Evolutionary conservation across 23 red algal species (phyloP).

Genomic region (Pyropia yezoensis): DNA sequence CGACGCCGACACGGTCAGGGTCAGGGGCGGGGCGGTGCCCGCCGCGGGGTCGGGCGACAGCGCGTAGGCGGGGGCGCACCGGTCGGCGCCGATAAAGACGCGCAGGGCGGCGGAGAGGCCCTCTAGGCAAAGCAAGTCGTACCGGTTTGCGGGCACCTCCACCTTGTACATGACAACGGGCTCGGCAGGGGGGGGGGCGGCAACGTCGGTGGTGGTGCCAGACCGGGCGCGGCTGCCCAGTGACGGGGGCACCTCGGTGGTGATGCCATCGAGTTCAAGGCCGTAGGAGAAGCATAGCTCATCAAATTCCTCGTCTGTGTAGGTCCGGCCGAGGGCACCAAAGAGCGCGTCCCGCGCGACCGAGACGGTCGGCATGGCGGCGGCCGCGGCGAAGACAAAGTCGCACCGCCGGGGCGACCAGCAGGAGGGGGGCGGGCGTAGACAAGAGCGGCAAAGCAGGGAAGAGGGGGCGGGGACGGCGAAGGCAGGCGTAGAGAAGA

Average conservation of each 20-base stretch:
- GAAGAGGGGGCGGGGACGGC: no score
- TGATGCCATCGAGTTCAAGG: constrained; percentile 85
- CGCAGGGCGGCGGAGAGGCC: constrained; percentile 80
- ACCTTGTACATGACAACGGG: constrained; percentile 65
- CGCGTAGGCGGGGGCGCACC: constrained; percentile 19
- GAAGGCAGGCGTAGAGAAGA: no score
- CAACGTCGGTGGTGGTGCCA: constrained; percentile 7
- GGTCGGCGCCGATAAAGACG: constrained; percentile 66
- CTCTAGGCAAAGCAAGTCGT: constrained; percentile 87
- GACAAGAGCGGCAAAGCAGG: no score
- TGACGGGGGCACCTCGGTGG: constrained; percentile 29
- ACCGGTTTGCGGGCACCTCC: constrained; percentile 96
- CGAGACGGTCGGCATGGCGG: constrained; percentile 87
- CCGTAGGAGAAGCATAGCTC: constrained; percentile 93
- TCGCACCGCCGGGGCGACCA: no score
- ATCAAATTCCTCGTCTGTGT: constrained; percentile 75
- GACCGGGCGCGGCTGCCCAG: constrained; percentile 49
- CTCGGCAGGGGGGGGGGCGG: constrained; percentile 2
- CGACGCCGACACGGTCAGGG: constrained; percentile 20
- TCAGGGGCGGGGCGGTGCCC: neutral
- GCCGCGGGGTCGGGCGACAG: constrained; percentile 7
- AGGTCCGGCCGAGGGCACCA: constrained; percentile 32
- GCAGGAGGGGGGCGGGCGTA: no score
- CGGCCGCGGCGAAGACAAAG: neutral
- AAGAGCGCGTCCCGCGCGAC: constrained; percentile 74